Evolutionary conservation across 768 basidiomycete species (phyloP).

Genomic region (Phylloporus sp.): DNA sequence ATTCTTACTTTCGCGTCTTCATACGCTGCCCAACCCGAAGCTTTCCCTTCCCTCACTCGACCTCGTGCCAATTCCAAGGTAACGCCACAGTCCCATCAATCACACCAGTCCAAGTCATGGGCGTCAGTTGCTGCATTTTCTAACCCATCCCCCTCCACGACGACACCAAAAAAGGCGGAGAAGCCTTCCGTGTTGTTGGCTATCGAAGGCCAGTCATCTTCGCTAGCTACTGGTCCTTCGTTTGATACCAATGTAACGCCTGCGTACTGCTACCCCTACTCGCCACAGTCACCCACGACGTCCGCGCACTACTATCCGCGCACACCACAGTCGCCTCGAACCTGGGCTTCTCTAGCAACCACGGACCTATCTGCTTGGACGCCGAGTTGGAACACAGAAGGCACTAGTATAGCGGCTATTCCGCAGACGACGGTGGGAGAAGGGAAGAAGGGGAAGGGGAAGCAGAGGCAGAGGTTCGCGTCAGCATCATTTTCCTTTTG

Average conservation of each 20-base stretch:
- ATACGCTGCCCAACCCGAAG: neutral
- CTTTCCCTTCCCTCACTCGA: neutral
- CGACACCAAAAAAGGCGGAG: neutral
- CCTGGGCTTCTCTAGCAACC: neutral
- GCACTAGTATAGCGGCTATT: neutral
- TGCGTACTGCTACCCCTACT: neutral
- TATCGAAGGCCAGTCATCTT: neutral
- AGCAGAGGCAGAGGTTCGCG: neutral
- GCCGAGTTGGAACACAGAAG: neutral
- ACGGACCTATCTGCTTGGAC: neutral
- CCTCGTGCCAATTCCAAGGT: neutral
- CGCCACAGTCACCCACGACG: neutral
- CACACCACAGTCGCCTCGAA: neutral
- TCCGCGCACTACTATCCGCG: neutral
- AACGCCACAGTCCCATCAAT: neutral
- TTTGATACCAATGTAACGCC: neutral
- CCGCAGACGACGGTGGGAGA: neutral
- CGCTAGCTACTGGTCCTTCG: neutral
- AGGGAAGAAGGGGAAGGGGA: neutral
- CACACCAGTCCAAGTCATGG: neutral
- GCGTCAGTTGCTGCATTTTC: neutral
- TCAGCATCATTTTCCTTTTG: neutral
- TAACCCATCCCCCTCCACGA: neutral
- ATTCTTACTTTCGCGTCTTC: neutral
- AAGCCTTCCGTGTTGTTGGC: neutral